A percentile compares a stretch with the other conserved stretches of the same genome.
These are phyloP conservation scores for Endoconidiophora polonica DNA, from an alignment of 2,329 filamentous ascomycete genomes.

Conservation along the genomic window DNA sequence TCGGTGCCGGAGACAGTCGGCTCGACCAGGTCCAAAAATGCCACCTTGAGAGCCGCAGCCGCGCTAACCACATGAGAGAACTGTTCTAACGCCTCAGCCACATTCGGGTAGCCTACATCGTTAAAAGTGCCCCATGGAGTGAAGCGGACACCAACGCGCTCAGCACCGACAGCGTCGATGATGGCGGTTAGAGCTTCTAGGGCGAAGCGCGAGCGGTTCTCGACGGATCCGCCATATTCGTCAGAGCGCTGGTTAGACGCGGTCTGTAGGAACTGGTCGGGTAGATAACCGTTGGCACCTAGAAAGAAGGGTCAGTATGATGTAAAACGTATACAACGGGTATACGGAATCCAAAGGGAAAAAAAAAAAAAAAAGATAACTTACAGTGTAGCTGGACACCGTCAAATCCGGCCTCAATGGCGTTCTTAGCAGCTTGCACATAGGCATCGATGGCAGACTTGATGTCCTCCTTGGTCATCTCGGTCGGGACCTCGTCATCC, in stretches of 20 bases:
- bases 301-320: not conserved
- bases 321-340: not conserved
- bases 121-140: slow-evolving; percentile 42
- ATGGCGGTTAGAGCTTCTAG: slow-evolving; percentile 31
- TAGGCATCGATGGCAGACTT: slow-evolving; percentile 44
- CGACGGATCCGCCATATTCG: slow-evolving; percentile 35
- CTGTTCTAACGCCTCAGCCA: slow-evolving; percentile 33
- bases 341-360: not conserved
- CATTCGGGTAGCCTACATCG: slow-evolving; percentile 36
- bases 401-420: slow-evolving; percentile 50
- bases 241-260: slow-evolving; percentile 35
- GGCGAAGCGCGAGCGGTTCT: slow-evolving; percentile 35
- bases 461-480: slow-evolving; percentile 51
- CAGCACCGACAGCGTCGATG: slow-evolving; percentile 28
- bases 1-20: slow-evolving; percentile 27
- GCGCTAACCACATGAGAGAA: slow-evolving; percentile 38
- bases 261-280: slow-evolving; percentile 45
- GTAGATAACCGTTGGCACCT: slow-evolving; percentile 42
- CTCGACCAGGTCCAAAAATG: slow-evolving; percentile 44
- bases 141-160: slow-evolving; percentile 36
- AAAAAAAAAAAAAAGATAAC: not conserved
- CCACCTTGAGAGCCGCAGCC: slow-evolving; percentile 34
- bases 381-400: slow-evolving; percentile 39
- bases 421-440: slow-evolving; percentile 35
- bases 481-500: slow-evolving; percentile 39